phyloP scores from a whole-genome alignment of 139 green algal species.

The Klebsormidium nitens region DNA sequence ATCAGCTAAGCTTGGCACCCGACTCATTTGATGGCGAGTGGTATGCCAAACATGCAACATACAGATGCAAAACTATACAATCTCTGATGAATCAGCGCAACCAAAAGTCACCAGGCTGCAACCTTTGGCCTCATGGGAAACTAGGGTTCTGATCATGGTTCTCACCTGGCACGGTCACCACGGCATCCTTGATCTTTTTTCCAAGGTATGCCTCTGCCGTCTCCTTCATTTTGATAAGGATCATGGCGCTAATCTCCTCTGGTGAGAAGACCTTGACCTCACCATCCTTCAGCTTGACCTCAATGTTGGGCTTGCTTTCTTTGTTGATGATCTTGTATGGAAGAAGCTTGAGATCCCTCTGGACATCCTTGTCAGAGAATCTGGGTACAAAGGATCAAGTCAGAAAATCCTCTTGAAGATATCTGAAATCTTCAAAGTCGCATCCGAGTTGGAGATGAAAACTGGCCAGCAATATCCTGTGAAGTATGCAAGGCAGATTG shows the following conservation, averaged over 20 bases:
- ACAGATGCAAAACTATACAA: not conserved
- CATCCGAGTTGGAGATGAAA: not conserved
- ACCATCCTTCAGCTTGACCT: constrained; percentile 48
- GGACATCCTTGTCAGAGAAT: constrained; percentile 86
- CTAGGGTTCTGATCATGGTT: too few species aligned
- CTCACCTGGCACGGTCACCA: constrained; percentile 76
- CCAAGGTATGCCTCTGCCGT: constrained; percentile 80
- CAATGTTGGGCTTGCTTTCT: constrained; percentile 87
- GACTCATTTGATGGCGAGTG: constrained; percentile 1
- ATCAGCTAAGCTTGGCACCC: not conserved
- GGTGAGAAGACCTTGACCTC: constrained; percentile 75
- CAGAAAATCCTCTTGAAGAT: too few species aligned
- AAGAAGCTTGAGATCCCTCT: constrained; percentile 92
- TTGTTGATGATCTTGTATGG: constrained; percentile 95
- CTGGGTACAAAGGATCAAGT: constrained; percentile 43
- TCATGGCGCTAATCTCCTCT: constrained; percentile 97
- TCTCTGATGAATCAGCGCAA: not conserved
- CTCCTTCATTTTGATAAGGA: constrained; percentile 93
- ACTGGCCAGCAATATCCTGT: not conserved
- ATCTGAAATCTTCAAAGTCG: too few species aligned
- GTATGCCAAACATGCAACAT: constrained; percentile 1
- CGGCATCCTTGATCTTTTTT: constrained; percentile 74
- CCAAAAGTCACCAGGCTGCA: too few species aligned
- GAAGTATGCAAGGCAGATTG: not conserved
- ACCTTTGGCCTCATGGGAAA: too few species aligned